These are phyloP conservation scores for Dictyostelium purpureum DNA, from an alignment of 78 protist species.

Conservation along the genomic window DNA sequence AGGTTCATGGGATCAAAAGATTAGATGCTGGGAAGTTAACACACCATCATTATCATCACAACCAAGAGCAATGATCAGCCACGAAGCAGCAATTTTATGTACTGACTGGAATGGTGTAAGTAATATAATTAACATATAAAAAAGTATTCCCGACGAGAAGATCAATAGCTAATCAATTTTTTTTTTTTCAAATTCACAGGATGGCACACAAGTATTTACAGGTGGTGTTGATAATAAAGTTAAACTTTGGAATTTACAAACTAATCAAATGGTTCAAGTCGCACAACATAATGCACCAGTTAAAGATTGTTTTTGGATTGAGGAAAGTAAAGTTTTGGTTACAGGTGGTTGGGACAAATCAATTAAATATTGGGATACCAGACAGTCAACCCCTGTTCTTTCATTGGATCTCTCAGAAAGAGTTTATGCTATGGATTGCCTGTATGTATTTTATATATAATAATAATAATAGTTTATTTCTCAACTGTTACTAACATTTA, in stretches of 20 bases:
- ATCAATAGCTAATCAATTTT: neutral
- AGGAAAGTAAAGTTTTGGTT: constrained; percentile 58
- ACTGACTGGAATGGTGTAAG: constrained; percentile 76
- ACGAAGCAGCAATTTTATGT: constrained; percentile 75
- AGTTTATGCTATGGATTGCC: constrained; percentile 80
- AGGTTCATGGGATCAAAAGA: constrained; percentile 82
- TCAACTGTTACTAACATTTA: no score
- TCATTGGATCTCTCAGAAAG: constrained; percentile 59
- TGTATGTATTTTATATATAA: no score
- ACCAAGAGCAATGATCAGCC: constrained; percentile 41
- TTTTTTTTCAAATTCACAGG: constrained; percentile 2
- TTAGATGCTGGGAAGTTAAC: constrained; percentile 77
- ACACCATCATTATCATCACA: neutral
- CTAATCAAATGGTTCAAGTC: constrained; percentile 73
- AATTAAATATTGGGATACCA: constrained; percentile 90
- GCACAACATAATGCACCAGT: constrained; percentile 89
- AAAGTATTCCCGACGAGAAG: neutral
- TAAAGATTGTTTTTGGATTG: constrained; percentile 68
- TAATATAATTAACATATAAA: neutral
- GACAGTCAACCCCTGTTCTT: constrained; percentile 42
- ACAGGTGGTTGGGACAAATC: constrained; percentile 93
- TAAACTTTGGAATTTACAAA: constrained; percentile 78
- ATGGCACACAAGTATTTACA: constrained; percentile 75
- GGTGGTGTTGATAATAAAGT: constrained; percentile 85
- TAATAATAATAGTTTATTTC: no score